Percentiles rank a stretch among this genome's conserved stretches.
phyloP scores from a whole-genome alignment of 805 yeast species.

The Spathaspora boniae region DNA sequence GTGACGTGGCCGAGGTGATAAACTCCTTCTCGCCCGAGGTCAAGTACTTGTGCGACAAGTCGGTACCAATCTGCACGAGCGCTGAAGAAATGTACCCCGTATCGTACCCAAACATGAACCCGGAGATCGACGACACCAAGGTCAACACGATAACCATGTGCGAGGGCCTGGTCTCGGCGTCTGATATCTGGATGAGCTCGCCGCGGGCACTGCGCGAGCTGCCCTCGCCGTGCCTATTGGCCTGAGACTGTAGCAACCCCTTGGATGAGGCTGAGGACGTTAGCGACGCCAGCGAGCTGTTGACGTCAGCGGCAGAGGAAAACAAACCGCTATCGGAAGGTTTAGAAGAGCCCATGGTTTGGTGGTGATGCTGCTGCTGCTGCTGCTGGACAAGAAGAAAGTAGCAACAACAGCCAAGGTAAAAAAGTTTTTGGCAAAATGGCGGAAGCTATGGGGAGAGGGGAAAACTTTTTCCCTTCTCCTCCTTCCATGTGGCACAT shows the following conservation, averaged over 20 bases:
- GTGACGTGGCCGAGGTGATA: slow-evolving; percentile 90
- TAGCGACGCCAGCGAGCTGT: slow-evolving; percentile 7
- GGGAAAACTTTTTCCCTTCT: no score
- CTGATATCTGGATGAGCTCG: slow-evolving; percentile 8
- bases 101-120: slow-evolving; percentile 96
- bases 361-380: no score
- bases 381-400: background rate
- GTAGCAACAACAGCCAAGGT: background rate
- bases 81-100: slow-evolving; percentile 97
- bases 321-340: slow-evolving; percentile 1
- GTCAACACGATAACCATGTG: slow-evolving; percentile 65
- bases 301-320: slow-evolving; percentile 1
- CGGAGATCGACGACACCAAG: slow-evolving; percentile 81
- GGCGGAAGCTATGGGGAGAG: no score
- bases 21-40: slow-evolving; percentile 81
- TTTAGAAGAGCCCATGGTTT: background rate
- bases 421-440: background rate
- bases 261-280: slow-evolving; percentile 7
- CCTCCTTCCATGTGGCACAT: no score
- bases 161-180: slow-evolving; percentile 45
- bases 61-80: slow-evolving; percentile 77
- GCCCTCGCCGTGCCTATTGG: no score
- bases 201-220: no score
- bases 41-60: slow-evolving; percentile 54
- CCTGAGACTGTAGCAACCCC: slow-evolving; percentile 5